Evolutionary conservation across 768 basidiomycete species (phyloP).

Genomic region (Cyclocybe cylindracea): DNA sequence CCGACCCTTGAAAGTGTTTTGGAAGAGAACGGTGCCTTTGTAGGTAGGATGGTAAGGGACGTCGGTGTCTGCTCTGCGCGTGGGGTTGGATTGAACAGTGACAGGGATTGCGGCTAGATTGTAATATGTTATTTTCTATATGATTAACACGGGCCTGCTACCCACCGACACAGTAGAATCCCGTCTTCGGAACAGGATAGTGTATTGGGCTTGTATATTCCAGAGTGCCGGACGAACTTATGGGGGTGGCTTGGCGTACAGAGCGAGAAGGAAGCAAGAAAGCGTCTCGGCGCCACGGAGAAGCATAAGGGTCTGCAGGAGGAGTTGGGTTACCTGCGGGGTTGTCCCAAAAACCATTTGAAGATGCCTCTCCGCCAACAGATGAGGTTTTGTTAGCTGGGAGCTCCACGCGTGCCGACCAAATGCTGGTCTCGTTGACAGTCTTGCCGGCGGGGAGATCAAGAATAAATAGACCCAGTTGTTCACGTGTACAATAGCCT

Average conservation of each 20-base stretch:
- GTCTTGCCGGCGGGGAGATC: slow-evolving; percentile 63
- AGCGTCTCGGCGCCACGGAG: slow-evolving; percentile 45
- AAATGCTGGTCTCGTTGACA: slow-evolving; percentile 79
- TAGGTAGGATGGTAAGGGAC: slow-evolving; percentile 75
- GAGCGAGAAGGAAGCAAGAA: slow-evolving; percentile 1
- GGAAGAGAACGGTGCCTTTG: slow-evolving; percentile 78
- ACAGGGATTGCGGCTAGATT: slow-evolving; percentile 81
- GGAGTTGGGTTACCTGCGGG: slow-evolving; percentile 60
- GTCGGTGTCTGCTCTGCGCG: slow-evolving; percentile 45
- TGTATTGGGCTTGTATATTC: slow-evolving; percentile 72
- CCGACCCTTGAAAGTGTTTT: slow-evolving; percentile 85
- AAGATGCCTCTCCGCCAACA: slow-evolving; percentile 18
- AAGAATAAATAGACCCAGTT: slow-evolving; percentile 91
- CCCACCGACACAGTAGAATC: slow-evolving; percentile 96
- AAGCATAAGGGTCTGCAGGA: slow-evolving; percentile 45
- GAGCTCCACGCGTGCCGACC: slow-evolving; percentile 79
- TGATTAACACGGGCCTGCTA: slow-evolving; percentile 5
- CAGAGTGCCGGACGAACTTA: slow-evolving; percentile 51
- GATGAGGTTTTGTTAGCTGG: slow-evolving; percentile 35
- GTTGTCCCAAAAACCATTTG: slow-evolving; percentile 55
- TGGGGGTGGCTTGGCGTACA: slow-evolving; percentile 32
- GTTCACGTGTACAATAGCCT: slow-evolving; percentile 64
- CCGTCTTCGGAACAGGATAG: slow-evolving; percentile 83
- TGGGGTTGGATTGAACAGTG: slow-evolving; percentile 57
- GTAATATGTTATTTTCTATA: not conserved